phyloP scores from a whole-genome alignment of 1,139 yeast genomes.

The Scheffersomyces segobiensis region DNA sequence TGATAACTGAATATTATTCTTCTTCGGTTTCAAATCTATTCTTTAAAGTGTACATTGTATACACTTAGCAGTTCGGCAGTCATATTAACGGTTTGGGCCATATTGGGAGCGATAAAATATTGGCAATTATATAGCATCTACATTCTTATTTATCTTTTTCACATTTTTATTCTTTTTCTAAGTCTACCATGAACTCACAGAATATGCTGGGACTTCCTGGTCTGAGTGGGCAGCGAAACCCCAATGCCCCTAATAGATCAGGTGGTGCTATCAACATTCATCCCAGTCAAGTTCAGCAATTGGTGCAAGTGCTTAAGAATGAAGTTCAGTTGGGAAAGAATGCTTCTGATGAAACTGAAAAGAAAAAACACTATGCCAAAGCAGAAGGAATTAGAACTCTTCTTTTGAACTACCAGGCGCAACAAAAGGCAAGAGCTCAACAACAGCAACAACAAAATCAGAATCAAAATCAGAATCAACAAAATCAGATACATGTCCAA shows the following conservation, averaged over 20 bases:
- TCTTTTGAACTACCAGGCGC: slow-evolving; percentile 43
- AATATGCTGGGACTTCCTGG: background rate
- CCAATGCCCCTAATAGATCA: background rate
- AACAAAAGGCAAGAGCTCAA: slow-evolving; percentile 28
- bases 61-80: background rate
- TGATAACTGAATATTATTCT: background rate
- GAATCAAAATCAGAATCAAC: slow-evolving; percentile 3
- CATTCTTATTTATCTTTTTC: no score
- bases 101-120: background rate
- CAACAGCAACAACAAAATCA: slow-evolving; percentile 8
- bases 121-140: background rate
- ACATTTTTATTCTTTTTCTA: background rate
- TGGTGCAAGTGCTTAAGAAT: slow-evolving; percentile 58
- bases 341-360: slow-evolving; percentile 53
- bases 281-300: slow-evolving; percentile 61
- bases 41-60: background rate
- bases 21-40: background rate
- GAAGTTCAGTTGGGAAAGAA: slow-evolving; percentile 66
- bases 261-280: slow-evolving; percentile 35
- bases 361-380: slow-evolving; percentile 60
- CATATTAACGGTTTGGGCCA: background rate
- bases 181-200: background rate
- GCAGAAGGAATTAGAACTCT: slow-evolving; percentile 66
- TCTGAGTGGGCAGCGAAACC: background rate
- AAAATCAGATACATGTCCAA: slow-evolving; percentile 2